Percentiles rank a stretch among this genome's conserved stretches.
phyloP scores from a whole-genome alignment of 768 basidiomycete species.

The Lentinula edodes region DNA sequence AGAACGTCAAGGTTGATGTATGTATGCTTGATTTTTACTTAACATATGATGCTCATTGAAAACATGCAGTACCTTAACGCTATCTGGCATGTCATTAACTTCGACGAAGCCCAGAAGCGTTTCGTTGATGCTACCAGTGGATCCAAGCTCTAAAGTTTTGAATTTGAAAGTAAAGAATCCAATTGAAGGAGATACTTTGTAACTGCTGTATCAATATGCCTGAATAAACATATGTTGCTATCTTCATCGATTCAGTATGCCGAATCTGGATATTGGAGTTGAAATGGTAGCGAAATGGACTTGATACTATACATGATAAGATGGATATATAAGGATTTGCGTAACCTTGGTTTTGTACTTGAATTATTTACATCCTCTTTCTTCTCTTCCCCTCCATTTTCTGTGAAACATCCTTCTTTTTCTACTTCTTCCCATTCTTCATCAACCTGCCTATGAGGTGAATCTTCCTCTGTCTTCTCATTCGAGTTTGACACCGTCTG shows the following conservation, averaged over 20 bases:
- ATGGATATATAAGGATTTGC: too few relatives aligned
- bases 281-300: too few relatives aligned
- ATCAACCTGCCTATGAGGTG: not conserved
- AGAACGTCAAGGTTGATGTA: slow-evolving; percentile 91
- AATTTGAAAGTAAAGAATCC: not conserved
- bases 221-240: not conserved
- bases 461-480: not conserved
- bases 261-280: too few relatives aligned
- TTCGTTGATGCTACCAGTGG: slow-evolving; percentile 33
- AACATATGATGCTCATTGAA: not conserved
- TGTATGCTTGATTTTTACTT: slow-evolving; percentile 24
- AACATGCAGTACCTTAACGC: slow-evolving; percentile 59
- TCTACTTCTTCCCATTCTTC: slow-evolving; percentile 3
- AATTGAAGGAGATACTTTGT: not conserved
- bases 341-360: not conserved
- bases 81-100: slow-evolving; percentile 70
- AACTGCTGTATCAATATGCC: slow-evolving; percentile 2
- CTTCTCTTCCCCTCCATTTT: not conserved
- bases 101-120: slow-evolving; percentile 71
- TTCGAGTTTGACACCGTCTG: not conserved
- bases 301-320: too few relatives aligned
- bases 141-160: slow-evolving; percentile 6
- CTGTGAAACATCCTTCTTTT: not conserved
- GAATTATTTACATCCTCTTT: not conserved
- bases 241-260: not conserved